Percentiles rank a stretch among this genome's conserved stretches.
phyloP scores from a whole-genome alignment of 2,329 filamentous ascomycete genomes.

The Penicillium hordei region DNA sequence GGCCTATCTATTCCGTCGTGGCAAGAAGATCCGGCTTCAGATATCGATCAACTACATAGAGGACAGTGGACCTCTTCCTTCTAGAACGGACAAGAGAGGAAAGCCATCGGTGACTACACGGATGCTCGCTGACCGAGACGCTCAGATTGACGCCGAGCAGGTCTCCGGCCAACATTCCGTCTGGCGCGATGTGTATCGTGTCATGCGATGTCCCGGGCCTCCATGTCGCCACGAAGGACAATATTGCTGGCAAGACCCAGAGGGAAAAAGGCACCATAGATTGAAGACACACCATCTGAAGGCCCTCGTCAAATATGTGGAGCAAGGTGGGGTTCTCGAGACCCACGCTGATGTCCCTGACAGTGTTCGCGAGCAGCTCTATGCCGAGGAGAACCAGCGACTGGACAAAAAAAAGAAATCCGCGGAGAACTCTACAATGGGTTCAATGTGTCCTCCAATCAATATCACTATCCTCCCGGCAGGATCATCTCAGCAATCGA shows the following conservation, averaged over 20 bases:
- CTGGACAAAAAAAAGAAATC: too few species aligned
- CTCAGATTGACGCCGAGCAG: constrained; percentile 23
- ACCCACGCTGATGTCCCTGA: not conserved
- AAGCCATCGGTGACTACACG: constrained; percentile 18
- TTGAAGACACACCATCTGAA: constrained; percentile 30
- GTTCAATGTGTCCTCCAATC: too few species aligned
- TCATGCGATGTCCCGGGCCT: constrained; percentile 32
- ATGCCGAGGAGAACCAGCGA: too few species aligned
- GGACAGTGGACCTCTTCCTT: too few species aligned
- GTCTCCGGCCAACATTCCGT: constrained; percentile 25
- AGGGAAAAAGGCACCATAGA: constrained; percentile 36
- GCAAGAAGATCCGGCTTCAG: too few species aligned
- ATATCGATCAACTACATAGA: too few species aligned
- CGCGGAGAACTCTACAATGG: too few species aligned
- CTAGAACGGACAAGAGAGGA: constrained; percentile 20
- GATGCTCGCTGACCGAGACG: constrained; percentile 29
- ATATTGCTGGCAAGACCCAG: constrained; percentile 37
- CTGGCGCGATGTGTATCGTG: constrained; percentile 34
- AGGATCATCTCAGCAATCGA: too few species aligned
- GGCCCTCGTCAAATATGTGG: constrained; percentile 29
- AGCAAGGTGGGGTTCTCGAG: constrained; percentile 11
- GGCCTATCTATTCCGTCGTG: too few species aligned
- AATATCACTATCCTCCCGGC: too few species aligned
- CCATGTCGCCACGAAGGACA: constrained; percentile 27
- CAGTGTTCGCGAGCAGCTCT: too few species aligned